Conservation (phyloP, 352 stramenopile genomes). For the Globisporangium viniferum region DNA sequence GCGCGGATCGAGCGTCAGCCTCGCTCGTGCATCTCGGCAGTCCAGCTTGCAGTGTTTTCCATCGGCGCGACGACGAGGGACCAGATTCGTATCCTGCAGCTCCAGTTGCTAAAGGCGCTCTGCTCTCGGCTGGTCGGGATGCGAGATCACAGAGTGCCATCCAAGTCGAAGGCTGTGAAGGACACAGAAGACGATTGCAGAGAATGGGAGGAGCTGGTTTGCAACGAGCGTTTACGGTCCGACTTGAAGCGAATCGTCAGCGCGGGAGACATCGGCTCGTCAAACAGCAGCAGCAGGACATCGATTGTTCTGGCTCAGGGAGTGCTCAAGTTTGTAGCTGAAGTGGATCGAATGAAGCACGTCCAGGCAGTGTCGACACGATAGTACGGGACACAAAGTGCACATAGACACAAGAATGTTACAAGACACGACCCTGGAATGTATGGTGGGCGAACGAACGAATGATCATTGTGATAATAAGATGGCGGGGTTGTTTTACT, state of each 20-base stretch:
- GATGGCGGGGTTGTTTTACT: not conserved
- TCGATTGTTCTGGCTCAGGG: constrained; percentile 39
- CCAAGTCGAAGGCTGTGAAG: not conserved
- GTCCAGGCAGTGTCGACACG: not conserved
- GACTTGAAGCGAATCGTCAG: constrained; percentile 38
- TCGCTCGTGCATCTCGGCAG: constrained; percentile 17
- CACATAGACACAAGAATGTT: not conserved
- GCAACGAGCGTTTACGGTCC: constrained; percentile 46
- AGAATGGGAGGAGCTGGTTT: constrained; percentile 34
- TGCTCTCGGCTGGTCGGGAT: constrained; percentile 31
- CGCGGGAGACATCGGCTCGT: constrained; percentile 9
- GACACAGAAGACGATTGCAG: constrained; percentile 18
- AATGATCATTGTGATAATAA: constrained; percentile 4
- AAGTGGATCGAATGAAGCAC: not conserved
- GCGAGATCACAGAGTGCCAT: constrained; percentile 12
- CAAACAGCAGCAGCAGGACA: constrained; percentile 28
- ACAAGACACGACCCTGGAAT: not conserved
- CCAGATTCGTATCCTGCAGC: constrained; percentile 42
- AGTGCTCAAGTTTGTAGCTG: constrained; percentile 31
- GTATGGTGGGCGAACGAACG: not conserved
- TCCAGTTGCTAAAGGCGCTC: constrained; percentile 48
- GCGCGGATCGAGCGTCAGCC: constrained; percentile 6
- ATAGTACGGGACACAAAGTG: not conserved
- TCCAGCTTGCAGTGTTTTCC: constrained; percentile 44
- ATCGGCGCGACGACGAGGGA: constrained; percentile 27